Evolutionary conservation across 2,329 filamentous ascomycete species (phyloP).

Genomic region (Aureobasidium sp.): DNA sequence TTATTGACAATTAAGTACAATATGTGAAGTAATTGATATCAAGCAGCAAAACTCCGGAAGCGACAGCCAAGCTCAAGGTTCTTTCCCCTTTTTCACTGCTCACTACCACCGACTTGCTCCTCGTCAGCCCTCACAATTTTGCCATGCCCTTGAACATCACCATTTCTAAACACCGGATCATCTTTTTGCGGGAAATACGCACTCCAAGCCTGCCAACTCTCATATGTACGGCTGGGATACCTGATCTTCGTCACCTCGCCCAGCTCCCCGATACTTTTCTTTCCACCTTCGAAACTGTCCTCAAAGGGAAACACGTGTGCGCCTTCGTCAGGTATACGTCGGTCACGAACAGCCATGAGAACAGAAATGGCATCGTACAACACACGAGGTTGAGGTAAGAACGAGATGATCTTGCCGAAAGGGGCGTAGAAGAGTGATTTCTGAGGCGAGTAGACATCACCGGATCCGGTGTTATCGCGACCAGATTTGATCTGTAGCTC

Average conservation of each 20-base stretch:
- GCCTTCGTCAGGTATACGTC: slow-evolving; percentile 26
- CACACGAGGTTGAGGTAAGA: slow-evolving; percentile 12
- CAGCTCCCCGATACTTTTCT: slow-evolving; percentile 21
- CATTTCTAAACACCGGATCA: not conserved
- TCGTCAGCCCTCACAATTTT: not conserved
- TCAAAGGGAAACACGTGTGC: slow-evolving; percentile 27
- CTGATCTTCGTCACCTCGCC: slow-evolving; percentile 17
- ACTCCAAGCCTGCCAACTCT: slow-evolving; percentile 21
- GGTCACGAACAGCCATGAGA: slow-evolving; percentile 28
- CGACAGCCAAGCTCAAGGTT: not conserved
- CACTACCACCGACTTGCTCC: not conserved
- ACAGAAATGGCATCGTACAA: slow-evolving; percentile 24
- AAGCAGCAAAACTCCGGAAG: not conserved
- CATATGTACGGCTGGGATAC: slow-evolving; percentile 28
- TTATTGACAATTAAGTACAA: not conserved
- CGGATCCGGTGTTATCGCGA: slow-evolving; percentile 22
- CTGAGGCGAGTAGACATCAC: slow-evolving; percentile 28
- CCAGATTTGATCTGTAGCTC: slow-evolving; percentile 18
- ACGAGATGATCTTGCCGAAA: slow-evolving; percentile 22
- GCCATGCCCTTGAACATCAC: not conserved
- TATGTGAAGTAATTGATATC: not conserved
- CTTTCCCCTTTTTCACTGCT: not conserved
- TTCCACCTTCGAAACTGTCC: slow-evolving; percentile 3
- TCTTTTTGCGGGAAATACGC: slow-evolving; percentile 7
- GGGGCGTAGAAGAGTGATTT: slow-evolving; percentile 26